Evolutionary conservation across 805 yeast species (phyloP).

Genomic region (Naumovozyma dairenensis): DNA sequence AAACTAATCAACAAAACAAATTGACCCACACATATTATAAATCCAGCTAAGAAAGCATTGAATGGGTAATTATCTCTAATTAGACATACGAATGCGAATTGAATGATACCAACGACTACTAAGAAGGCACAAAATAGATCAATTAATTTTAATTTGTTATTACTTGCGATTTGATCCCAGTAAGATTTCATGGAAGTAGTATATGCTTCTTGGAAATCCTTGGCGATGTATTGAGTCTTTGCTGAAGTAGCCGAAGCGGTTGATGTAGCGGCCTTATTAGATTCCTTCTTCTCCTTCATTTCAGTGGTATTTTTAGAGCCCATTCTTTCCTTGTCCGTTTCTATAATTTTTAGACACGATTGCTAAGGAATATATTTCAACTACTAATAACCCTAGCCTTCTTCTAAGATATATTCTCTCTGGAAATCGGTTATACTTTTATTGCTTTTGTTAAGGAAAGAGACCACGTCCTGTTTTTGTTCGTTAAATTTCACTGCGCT

Average conservation of each 20-base stretch:
- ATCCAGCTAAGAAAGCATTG: conserved; percentile 93
- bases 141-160: conserved; percentile 49
- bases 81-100: conserved; percentile 64
- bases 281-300: conserved; percentile 1
- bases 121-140: conserved; percentile 70
- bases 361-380: no score
- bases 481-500: no score
- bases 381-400: no score
- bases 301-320: no score
- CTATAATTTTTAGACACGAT: no score
- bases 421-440: no score
- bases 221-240: conserved; percentile 1
- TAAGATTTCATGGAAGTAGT: conserved; percentile 17
- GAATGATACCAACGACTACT: conserved; percentile 64
- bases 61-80: conserved; percentile 85
- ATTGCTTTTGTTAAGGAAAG: no score
- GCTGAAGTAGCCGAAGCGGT: conserved; percentile 2
- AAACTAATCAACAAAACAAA: conserved; percentile 80
- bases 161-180: conserved; percentile 22
- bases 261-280: conserved; percentile 2
- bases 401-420: no score
- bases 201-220: conserved; percentile 24
- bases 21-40: conserved; percentile 86
- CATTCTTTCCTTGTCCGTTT: no score
- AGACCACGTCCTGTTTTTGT: no score